phyloP scores from a whole-genome alignment of 108 stramenopile species.

The Skeletonema potamos region DNA sequence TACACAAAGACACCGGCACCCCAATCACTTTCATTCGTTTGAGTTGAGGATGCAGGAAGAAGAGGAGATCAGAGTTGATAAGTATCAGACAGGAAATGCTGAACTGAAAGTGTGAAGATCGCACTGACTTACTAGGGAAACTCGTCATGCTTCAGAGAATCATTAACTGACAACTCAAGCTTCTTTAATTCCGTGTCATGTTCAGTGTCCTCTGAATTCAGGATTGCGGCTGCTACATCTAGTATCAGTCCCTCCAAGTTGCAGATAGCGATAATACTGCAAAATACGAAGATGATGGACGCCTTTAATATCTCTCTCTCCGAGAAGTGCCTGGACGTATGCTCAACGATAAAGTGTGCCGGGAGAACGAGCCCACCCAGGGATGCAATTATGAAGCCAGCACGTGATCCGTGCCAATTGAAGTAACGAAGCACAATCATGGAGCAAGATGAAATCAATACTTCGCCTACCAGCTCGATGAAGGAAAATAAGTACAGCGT shows the following conservation, averaged over 20 bases:
- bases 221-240: slow-evolving; percentile 14
- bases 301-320: slow-evolving; percentile 66
- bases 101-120: slow-evolving; percentile 22
- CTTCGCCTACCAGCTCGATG: slow-evolving; percentile 41
- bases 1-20: slow-evolving; percentile 66
- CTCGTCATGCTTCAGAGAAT: slow-evolving; percentile 20
- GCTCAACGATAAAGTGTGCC: slow-evolving; percentile 64
- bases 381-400: slow-evolving; percentile 57
- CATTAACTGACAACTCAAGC: slow-evolving; percentile 4
- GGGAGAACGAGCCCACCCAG: slow-evolving; percentile 57
- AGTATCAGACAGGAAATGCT: slow-evolving; percentile 14
- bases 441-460: slow-evolving; percentile 30
- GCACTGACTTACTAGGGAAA: slow-evolving; percentile 1
- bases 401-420: slow-evolving; percentile 32
- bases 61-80: not conserved
- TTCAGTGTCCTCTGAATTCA: slow-evolving; percentile 7
- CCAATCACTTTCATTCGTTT: slow-evolving; percentile 83
- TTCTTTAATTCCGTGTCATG: not conserved
- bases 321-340: slow-evolving; percentile 56
- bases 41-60: too few relatives aligned
- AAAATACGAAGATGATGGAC: slow-evolving; percentile 42
- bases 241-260: slow-evolving; percentile 52
- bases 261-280: slow-evolving; percentile 57
- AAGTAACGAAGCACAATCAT: slow-evolving; percentile 39
- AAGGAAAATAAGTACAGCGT: slow-evolving; percentile 65